phyloP scores from a whole-genome alignment of 2,329 filamentous ascomycete species.

The Sordariomycetes sp. region DNA sequence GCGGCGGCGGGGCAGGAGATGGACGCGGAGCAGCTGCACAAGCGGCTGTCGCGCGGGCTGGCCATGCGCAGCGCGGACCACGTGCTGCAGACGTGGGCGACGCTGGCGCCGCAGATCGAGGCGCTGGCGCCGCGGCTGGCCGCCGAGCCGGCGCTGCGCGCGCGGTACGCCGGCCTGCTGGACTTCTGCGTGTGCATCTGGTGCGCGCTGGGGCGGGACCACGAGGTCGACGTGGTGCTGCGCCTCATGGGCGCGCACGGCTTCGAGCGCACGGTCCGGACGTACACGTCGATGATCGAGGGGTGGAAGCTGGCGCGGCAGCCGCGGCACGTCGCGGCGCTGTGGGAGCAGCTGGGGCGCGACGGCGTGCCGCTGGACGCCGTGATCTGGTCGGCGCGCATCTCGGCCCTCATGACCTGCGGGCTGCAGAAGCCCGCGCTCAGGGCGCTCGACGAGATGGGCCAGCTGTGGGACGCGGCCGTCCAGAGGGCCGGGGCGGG shows the following conservation, averaged over 20 bases:
- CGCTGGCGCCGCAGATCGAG: conserved; percentile 4
- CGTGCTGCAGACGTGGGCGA: conserved; percentile 2
- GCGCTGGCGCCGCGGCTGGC: background rate
- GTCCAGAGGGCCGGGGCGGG: conserved; percentile 15
- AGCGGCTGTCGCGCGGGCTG: conserved; percentile 4
- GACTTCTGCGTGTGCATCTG: conserved; percentile 29
- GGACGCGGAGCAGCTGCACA: conserved; percentile 4
- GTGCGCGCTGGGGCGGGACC: conserved; percentile 20
- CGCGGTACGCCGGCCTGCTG: conserved; percentile 17
- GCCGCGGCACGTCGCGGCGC: conserved; percentile 44
- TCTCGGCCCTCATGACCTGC: conserved; percentile 52
- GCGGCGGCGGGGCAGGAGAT: background rate
- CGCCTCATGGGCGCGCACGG: conserved; percentile 33
- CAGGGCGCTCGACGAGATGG: conserved; percentile 55
- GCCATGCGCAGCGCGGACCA: conserved; percentile 1
- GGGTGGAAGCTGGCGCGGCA: conserved; percentile 56
- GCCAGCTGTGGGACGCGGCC: conserved; percentile 41
- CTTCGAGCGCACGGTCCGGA: conserved; percentile 47
- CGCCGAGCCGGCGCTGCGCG: background rate
- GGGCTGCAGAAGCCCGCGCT: conserved; percentile 47
- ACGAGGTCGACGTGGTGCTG: conserved; percentile 17
- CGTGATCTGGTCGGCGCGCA: conserved; percentile 58
- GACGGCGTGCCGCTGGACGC: conserved; percentile 51
- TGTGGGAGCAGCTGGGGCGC: conserved; percentile 55
- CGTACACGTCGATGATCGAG: conserved; percentile 64